Base-by-base conservation (phyloP, 2,329 filamentous ascomycete species). In the Teratosphaeria viscida region DNA sequence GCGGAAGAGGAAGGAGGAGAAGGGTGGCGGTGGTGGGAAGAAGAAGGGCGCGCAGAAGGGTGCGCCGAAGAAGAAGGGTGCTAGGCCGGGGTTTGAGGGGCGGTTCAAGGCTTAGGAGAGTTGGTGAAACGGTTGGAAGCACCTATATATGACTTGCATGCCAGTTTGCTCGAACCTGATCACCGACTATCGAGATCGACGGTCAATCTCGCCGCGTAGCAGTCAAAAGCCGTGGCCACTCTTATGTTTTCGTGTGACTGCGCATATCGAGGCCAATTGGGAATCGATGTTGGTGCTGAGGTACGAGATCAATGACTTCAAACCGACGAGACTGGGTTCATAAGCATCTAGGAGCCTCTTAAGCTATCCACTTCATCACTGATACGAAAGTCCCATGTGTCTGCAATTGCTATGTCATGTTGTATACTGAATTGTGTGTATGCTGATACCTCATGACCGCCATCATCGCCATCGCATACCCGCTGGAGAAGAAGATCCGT, bases 1-100 rank as follows among this genome's bases (percentile, higher is more conserved):
- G 55, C 82, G 84, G 65, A 87, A 88, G 75, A 80, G 88, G 55
- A 88, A 88, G 72, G 88, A 90, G 57, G 86, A 89, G 66, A 87
- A 86, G 72, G 90, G 92, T 71, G 85, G 85, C 74, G 95, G 95
- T 80, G 66, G 65, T 80, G 66, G 65, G 54, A 65, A 82, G 87
- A 87, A 89, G 55, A 92, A 92, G 72, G 77, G 64, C 27, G 75
- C 74, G 62, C 74, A 67, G 68, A 80, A 74, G 70, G 90, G 94
- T 14, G 62, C 79, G 2, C 26, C n/a, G 52, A 59, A 59, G 37
- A 85, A 83, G 73, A 84, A 83, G 52, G 79, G 79, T 64, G 78
- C 75, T 59, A 74, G 81, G 65, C 79, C 82, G 2, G 82, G 82
- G 1, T 84, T 84, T 68, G 82, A 84, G 71, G 86, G 86, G 4